phyloP scores from a whole-genome alignment of 169 alveolate species.

The Cryptosporidium ryanae region DNA sequence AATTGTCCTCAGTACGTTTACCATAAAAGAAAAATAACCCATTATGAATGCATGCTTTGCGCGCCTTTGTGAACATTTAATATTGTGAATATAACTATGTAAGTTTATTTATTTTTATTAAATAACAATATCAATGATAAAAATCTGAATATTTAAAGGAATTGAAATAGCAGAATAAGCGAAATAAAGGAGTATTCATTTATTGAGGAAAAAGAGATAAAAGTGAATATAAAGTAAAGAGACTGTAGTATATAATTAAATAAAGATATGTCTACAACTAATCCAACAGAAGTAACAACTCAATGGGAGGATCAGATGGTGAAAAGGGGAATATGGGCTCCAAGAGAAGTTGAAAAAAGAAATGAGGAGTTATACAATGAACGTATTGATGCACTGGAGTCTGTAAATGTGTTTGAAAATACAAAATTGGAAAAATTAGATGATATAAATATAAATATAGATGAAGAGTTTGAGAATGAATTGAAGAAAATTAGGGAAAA shows the following conservation, averaged over 20 bases:
- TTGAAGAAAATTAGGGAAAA: conserved; percentile 35
- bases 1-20: too few species aligned
- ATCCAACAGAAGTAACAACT: conserved; percentile 87
- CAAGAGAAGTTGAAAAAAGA: conserved; percentile 82
- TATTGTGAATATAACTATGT: too few species aligned
- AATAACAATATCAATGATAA: too few species aligned
- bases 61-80: too few species aligned
- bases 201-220: too few species aligned
- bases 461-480: conserved; percentile 74
- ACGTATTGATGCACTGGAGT: conserved; percentile 65
- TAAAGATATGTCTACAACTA: conserved; percentile 87
- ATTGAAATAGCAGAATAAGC: too few species aligned
- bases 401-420: conserved; percentile 65
- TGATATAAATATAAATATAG: conserved; percentile 63
- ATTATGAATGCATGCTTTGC: too few species aligned
- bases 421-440: conserved; percentile 72
- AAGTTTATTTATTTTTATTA: too few species aligned
- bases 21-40: too few species aligned
- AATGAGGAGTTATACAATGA: conserved; percentile 83
- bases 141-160: too few species aligned
- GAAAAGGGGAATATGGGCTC: conserved; percentile 87
- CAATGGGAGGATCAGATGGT: conserved; percentile 92
- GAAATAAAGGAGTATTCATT: too few species aligned
- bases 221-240: neutral
- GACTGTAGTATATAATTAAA: neutral